phyloP scores from a whole-genome alignment of 2,329 filamentous ascomycete species.

The Fusarium nurragi region DNA sequence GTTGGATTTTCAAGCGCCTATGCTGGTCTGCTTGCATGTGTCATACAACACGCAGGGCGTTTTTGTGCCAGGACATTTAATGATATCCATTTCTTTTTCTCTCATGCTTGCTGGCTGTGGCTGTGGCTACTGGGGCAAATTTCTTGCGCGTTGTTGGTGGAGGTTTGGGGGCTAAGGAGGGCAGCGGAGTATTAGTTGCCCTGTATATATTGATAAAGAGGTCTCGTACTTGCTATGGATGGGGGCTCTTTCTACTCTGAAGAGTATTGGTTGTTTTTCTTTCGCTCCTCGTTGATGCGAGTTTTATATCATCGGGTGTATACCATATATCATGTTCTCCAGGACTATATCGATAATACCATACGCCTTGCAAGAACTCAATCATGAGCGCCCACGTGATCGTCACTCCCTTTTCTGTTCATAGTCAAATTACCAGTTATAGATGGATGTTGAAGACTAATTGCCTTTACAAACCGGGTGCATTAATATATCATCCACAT shows the following conservation, averaged over 20 bases:
- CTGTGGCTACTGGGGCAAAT: conserved; percentile 12
- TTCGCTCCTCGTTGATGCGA: neutral
- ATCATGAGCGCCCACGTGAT: neutral
- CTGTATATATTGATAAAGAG: conserved; percentile 28
- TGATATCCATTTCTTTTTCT: conserved; percentile 47
- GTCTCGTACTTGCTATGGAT: conserved; percentile 13
- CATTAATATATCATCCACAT: conserved; percentile 2
- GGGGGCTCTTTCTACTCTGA: conserved; percentile 8
- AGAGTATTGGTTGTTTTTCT: conserved; percentile 22
- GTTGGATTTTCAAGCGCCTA: conserved; percentile 33
- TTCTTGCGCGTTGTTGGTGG: conserved; percentile 12
- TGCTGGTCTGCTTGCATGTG: conserved; percentile 35
- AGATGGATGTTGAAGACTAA: neutral
- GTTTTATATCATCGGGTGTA: conserved; percentile 6
- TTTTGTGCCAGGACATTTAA: conserved; percentile 47
- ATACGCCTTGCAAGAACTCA: neutral
- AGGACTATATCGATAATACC: neutral
- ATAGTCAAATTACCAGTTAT: neutral
- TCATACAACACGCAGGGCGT: conserved; percentile 38
- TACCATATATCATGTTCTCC: conserved; percentile 10
- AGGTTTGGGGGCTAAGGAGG: conserved; percentile 1
- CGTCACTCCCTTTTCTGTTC: neutral
- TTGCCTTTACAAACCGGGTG: neutral
- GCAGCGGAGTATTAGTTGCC: conserved; percentile 39
- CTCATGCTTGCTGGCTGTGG: conserved; percentile 6